phyloP scores from a whole-genome alignment of 345 rosid species.

The Hypericum perforatum region DNA sequence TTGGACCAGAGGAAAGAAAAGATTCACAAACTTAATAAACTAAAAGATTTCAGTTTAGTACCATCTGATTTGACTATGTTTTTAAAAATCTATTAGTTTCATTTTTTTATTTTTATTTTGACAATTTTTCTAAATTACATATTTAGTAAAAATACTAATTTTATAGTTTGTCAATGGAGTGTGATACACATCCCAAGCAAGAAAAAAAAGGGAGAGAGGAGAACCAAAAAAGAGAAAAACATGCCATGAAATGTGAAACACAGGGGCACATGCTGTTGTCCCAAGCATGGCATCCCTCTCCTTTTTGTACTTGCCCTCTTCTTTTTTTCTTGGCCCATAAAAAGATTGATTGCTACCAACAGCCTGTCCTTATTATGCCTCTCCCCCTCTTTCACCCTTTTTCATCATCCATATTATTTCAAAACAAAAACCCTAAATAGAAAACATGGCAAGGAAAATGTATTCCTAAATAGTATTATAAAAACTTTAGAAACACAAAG shows the following conservation, averaged over 20 bases:
- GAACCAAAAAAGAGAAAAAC: conserved; percentile 19
- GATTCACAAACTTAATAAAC: too few relatives aligned
- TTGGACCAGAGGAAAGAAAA: too few relatives aligned
- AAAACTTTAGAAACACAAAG: too few relatives aligned
- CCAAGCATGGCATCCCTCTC: conserved; percentile 17
- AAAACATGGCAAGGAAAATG: conserved; percentile 4
- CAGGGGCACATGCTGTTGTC: conserved; percentile 31
- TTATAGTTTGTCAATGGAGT: too few relatives aligned
- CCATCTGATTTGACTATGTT: too few relatives aligned
- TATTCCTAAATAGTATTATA: too few relatives aligned
- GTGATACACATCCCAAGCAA: conserved; percentile 1
- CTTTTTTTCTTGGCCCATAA: background rate
- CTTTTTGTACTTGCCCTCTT: conserved; percentile 3
- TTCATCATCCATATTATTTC: conserved; percentile 6
- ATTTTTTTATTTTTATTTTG: too few relatives aligned
- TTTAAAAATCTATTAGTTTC: too few relatives aligned
- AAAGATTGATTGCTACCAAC: conserved; percentile 32
- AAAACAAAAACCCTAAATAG: conserved; percentile 9
- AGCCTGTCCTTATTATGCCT: conserved; percentile 27
- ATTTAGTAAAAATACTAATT: too few relatives aligned
- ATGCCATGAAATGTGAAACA: conserved; percentile 42
- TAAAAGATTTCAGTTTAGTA: too few relatives aligned
- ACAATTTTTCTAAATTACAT: too few relatives aligned
- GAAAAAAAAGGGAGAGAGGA: background rate
- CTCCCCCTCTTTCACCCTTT: conserved; percentile 1